A percentile compares a stretch with the other conserved stretches of the same genome.
Evolutionary conservation across 2,329 filamentous ascomycete species (phyloP).

Genomic region (Incumbomyces lentus): DNA sequence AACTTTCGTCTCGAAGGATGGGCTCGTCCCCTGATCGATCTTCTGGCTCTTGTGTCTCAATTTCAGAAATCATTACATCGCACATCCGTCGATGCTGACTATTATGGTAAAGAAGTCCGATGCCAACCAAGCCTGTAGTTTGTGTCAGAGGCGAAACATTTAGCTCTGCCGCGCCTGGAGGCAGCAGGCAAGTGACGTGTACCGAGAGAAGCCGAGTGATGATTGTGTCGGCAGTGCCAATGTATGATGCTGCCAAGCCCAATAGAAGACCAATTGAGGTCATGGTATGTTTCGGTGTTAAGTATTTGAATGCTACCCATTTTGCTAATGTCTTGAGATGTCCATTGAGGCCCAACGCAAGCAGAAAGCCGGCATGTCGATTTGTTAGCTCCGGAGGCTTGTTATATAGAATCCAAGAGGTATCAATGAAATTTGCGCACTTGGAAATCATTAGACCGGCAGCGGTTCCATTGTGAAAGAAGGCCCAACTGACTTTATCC

Average conservation of each 20-base stretch:
- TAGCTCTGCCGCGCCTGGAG: constrained; percentile 80
- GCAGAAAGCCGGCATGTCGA: constrained; percentile 85
- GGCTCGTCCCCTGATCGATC: constrained; percentile 61
- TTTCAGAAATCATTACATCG: constrained; percentile 96
- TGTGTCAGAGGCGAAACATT: constrained; percentile 89
- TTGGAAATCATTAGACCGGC: constrained; percentile 84
- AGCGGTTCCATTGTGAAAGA: constrained; percentile 94
- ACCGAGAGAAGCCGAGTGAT: constrained; percentile 90
- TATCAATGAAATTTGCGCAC: constrained; percentile 86
- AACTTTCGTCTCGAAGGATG: constrained; percentile 83
- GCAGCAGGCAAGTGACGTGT: constrained; percentile 89
- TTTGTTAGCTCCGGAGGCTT: constrained; percentile 89
- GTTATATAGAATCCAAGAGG: constrained; percentile 98
- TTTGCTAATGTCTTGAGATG: constrained; percentile 91
- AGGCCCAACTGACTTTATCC: constrained; percentile 96
- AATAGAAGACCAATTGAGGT: constrained; percentile 92
- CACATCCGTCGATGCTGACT: constrained; percentile 98
- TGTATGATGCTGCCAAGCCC: constrained; percentile 82
- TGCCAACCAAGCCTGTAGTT: constrained; percentile 93
- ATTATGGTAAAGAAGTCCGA: constrained; percentile 84
- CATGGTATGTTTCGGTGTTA: constrained; percentile 99
- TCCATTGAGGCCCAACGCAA: constrained; percentile 85
- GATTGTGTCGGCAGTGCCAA: constrained; percentile 94
- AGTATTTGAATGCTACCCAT: constrained; percentile 97
- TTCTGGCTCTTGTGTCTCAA: constrained; percentile 75